Evolutionary conservation across 2,329 filamentous ascomycete species (phyloP).

Genomic region (Penicillium digitatum): DNA sequence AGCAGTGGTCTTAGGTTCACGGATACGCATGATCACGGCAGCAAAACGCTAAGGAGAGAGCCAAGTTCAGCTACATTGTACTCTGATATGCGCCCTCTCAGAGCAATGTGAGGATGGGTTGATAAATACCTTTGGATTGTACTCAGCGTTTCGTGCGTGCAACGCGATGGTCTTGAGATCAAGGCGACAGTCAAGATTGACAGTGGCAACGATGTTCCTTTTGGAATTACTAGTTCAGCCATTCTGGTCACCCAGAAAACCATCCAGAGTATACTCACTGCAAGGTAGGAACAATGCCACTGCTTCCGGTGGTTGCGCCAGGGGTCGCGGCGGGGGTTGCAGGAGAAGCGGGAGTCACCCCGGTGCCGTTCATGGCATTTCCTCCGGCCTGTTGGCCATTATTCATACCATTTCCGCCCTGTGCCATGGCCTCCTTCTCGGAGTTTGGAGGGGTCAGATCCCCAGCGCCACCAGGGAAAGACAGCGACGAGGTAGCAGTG

Average conservation of each 20-base stretch:
- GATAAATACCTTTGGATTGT: slow-evolving; percentile 83
- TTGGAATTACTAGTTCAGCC: slow-evolving; percentile 46
- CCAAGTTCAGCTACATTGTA: slow-evolving; percentile 45
- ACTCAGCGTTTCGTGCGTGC: slow-evolving; percentile 96
- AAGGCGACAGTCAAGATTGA: slow-evolving; percentile 94
- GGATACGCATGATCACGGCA: slow-evolving; percentile 99
- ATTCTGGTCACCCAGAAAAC: slow-evolving; percentile 45
- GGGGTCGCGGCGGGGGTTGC: slow-evolving; percentile 68
- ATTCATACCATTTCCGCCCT: slow-evolving; percentile 49
- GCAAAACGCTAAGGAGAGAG: slow-evolving; percentile 75
- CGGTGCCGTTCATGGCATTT: slow-evolving; percentile 64
- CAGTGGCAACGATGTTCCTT: slow-evolving; percentile 99
- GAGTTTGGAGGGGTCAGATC: slow-evolving; percentile 77
- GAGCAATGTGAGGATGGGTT: slow-evolving; percentile 26
- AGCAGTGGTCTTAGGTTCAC: slow-evolving; percentile 96
- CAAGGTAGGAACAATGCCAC: slow-evolving; percentile 86
- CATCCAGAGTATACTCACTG: slow-evolving; percentile 74
- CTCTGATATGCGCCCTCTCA: slow-evolving; percentile 33
- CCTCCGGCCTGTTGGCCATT: slow-evolving; percentile 55
- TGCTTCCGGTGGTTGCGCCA: slow-evolving; percentile 73
- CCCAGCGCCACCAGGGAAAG: slow-evolving; percentile 78
- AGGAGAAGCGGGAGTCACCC: slow-evolving; percentile 83
- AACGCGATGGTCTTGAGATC: slow-evolving; percentile 98
- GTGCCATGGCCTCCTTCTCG: slow-evolving; percentile 57
- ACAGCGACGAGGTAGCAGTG: slow-evolving; percentile 85